phyloP scores from a whole-genome alignment of 2,329 filamentous ascomycete species.

The Colletotrichum cuscutae region DNA sequence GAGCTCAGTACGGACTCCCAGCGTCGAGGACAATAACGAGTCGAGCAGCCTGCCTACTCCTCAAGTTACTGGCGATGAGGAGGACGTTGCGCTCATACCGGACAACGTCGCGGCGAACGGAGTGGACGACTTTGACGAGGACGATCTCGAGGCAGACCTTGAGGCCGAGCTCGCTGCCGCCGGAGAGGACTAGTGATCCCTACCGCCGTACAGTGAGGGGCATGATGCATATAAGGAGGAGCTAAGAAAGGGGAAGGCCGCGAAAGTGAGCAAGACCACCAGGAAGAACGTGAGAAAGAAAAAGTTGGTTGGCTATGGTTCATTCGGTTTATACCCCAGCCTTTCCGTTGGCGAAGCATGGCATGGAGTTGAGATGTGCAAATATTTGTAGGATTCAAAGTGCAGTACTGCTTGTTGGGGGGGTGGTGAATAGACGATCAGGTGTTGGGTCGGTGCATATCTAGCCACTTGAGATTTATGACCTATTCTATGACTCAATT shows the following conservation, averaged over 20 bases:
- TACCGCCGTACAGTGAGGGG: not conserved
- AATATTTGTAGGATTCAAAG: slow-evolving; percentile 27
- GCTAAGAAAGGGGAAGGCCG: not conserved
- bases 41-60: slow-evolving; percentile 53
- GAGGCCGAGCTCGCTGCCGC: slow-evolving; percentile 72
- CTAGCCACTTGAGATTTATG: not conserved
- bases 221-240: not conserved
- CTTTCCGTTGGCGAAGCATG: slow-evolving; percentile 34
- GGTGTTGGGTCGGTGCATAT: not conserved
- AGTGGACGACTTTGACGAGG: slow-evolving; percentile 58
- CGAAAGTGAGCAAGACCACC: not conserved
- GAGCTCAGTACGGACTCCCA: slow-evolving; percentile 55
- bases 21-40: slow-evolving; percentile 48
- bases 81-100: slow-evolving; percentile 41
- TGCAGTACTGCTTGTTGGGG: not conserved
- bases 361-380: slow-evolving; percentile 37
- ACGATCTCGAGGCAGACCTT: slow-evolving; percentile 67
- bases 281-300: not conserved
- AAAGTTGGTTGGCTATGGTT: slow-evolving; percentile 34
- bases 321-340: slow-evolving; percentile 36
- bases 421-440: not conserved
- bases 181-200: slow-evolving; percentile 39
- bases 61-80: slow-evolving; percentile 53
- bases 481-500: not conserved
- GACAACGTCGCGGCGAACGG: slow-evolving; percentile 41